Evolutionary conservation across 2,329 filamentous ascomycete genomes (phyloP), one percentile per base, ranked within the genome.

Genomic region (Cadophora gregata): DNA sequence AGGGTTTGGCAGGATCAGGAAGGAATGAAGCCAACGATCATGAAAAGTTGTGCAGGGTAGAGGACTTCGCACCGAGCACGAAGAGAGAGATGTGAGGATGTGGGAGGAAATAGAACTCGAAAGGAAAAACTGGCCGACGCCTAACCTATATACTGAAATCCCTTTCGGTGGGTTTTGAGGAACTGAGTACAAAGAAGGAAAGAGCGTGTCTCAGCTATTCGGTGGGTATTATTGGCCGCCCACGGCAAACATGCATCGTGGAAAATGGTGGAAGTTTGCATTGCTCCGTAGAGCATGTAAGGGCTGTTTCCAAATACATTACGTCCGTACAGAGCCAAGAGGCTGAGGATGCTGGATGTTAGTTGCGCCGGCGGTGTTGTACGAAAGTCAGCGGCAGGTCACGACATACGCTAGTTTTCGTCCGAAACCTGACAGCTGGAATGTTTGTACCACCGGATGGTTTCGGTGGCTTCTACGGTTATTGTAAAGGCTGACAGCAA

Each of bases 121-220:
- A 50, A 48, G n/a, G 59, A 36, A 65, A n/a, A 65, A 65, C 63
- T 62, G 59, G 58, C 63, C 63, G 63, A 65, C 58, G 25, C 47
- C 31, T 56, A 51, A 48, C 48, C 58, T 65, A 60, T 65, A 62
- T 66, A 66, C 59, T 36, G n/a, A 25, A 10, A 25, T 62, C 51
- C 14, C 45, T 24, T 50, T 62, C 58, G 59, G 50, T 61, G 56
- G 31, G 60, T 65, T 59, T 55, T 12, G 58, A 21, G n/a, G 16
- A 3, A n/a, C 25, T 19, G 38, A 45, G 27, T 33, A 25, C 19
- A 9, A 31, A 38, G 16, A 60, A 1, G 38, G 38, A 47, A 62
- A 25, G 21, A 19, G n/a, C 47, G n/a, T n/a, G 6, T 36, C 47
- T 9, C n/a, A 45, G 12, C 29, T 31, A 1, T 55, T 63, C 61